Conservation (phyloP, 768 basidiomycete genomes). For the Lentinula lateritia region DNA sequence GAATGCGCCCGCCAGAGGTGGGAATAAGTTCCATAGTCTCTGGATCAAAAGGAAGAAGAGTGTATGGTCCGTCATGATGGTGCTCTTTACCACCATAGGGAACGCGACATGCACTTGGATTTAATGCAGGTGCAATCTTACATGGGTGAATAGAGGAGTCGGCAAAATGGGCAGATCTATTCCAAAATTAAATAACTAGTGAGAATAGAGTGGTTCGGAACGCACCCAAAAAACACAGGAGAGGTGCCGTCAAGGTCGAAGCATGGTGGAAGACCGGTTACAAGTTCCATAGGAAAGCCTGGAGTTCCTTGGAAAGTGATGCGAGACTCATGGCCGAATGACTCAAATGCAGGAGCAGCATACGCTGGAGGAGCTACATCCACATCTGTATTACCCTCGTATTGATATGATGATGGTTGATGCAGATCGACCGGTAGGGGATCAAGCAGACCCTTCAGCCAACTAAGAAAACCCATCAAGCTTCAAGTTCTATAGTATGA, state of each 20-base stretch:
- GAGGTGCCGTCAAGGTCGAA: not conserved
- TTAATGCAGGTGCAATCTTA: slow-evolving; percentile 9
- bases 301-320: not conserved
- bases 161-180: not conserved
- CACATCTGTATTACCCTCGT: not conserved
- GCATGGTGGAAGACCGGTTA: not conserved
- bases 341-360: not conserved
- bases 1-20: slow-evolving; percentile 35
- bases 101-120: slow-evolving; percentile 28
- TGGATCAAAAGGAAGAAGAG: slow-evolving; percentile 19
- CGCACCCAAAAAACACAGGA: slow-evolving; percentile 1
- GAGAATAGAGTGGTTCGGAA: too few species aligned
- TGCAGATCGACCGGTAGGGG: not conserved
- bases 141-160: slow-evolving; percentile 1
- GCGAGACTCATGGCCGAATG: not conserved
- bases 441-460: not conserved
- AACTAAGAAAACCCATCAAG: not conserved
- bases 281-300: not conserved
- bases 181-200: not conserved
- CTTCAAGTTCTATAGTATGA: too few species aligned
- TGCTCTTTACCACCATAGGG: slow-evolving; percentile 37
- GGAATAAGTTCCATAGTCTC: slow-evolving; percentile 46
- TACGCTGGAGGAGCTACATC: not conserved
- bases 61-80: slow-evolving; percentile 39
- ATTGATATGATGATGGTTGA: not conserved